phyloP scores from a whole-genome alignment of 2,329 filamentous ascomycete species.

The Zymoseptoria pseudotritici region DNA sequence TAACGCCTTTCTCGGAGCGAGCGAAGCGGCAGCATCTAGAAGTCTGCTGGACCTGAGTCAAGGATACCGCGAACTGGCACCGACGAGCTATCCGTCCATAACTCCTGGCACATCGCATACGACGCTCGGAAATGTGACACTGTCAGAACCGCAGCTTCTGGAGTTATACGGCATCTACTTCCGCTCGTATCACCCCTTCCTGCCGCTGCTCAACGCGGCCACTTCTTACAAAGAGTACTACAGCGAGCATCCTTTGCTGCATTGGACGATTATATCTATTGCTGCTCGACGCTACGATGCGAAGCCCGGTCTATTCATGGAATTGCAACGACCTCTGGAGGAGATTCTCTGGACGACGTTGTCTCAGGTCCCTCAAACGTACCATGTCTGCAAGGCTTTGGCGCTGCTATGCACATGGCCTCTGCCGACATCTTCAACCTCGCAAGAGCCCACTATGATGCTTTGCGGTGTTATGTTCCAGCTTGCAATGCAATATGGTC shows the following conservation, averaged over 20 bases:
- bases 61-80: slow-evolving; percentile 32
- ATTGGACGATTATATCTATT: slow-evolving; percentile 75
- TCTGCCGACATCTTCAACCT: slow-evolving; percentile 71
- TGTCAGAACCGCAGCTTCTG: slow-evolving; percentile 37
- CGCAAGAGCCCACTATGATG: slow-evolving; percentile 74
- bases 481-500: slow-evolving; percentile 72
- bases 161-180: slow-evolving; percentile 69
- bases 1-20: slow-evolving; percentile 27
- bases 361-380: slow-evolving; percentile 67
- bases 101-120: slow-evolving; percentile 51
- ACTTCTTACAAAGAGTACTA: slow-evolving; percentile 51
- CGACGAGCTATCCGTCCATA: slow-evolving; percentile 42
- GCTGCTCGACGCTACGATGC: slow-evolving; percentile 62
- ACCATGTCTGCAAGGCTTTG: slow-evolving; percentile 73
- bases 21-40: slow-evolving; percentile 31
- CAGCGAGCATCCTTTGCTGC: slow-evolving; percentile 69
- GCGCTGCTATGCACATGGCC: slow-evolving; percentile 78
- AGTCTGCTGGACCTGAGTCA: slow-evolving; percentile 33
- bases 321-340: slow-evolving; percentile 59
- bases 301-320: slow-evolving; percentile 58
- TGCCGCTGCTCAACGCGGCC: slow-evolving; percentile 65
- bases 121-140: slow-evolving; percentile 45
- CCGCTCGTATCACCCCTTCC: slow-evolving; percentile 65
- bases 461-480: slow-evolving; percentile 81
- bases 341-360: slow-evolving; percentile 70